A percentile compares a stretch with the other conserved stretches of the same genome.
phyloP scores from a whole-genome alignment of 2,329 filamentous ascomycete species.

The Colletotrichum noveboracense region DNA sequence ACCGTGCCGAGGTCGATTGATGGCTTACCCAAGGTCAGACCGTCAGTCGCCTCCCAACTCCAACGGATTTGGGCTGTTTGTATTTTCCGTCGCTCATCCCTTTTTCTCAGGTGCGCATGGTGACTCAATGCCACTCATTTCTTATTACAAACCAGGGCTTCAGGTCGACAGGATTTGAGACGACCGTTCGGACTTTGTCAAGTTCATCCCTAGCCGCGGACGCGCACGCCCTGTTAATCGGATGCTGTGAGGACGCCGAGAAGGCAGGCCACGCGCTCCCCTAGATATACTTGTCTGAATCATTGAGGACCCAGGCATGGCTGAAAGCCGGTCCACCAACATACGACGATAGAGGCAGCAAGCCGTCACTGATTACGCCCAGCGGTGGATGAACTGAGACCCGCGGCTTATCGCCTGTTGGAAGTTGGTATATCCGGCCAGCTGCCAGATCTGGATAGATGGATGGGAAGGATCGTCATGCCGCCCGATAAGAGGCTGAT shows the following conservation, averaged over 20 bases:
- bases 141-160: constrained; percentile 8
- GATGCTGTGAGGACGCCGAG: background rate
- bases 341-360: background rate
- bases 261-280: background rate
- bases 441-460: constrained; percentile 1
- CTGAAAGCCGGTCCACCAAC: background rate
- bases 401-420: constrained; percentile 2
- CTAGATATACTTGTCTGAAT: background rate
- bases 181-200: background rate
- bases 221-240: background rate
- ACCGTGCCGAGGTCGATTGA: constrained; percentile 16
- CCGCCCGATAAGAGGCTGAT: background rate
- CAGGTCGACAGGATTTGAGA: background rate
- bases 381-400: background rate
- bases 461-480: background rate
- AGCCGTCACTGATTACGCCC: background rate
- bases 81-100: background rate
- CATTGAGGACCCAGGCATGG: background rate
- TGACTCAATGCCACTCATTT: background rate
- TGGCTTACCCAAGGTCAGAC: background rate
- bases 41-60: background rate
- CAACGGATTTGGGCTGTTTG: constrained; percentile 9
- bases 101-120: background rate
- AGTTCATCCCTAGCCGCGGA: background rate
- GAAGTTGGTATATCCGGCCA: background rate